Evolutionary conservation across 768 basidiomycete genomes (phyloP).

Genomic region (Fistulinella prunicolor): DNA sequence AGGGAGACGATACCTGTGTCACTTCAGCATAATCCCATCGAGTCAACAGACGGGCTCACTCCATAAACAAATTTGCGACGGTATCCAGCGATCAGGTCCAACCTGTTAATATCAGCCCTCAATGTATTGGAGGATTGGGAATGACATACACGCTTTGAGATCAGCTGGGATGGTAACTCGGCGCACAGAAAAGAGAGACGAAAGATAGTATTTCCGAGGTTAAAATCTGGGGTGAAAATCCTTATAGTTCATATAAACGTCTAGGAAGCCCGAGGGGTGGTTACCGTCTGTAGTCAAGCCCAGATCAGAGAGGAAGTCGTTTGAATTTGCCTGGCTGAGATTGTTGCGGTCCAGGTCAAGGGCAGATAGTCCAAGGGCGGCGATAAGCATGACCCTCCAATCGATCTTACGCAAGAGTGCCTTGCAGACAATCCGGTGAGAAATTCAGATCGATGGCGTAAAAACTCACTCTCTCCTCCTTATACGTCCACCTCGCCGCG

Average conservation of each 20-base stretch:
- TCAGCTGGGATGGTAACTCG: slow-evolving; percentile 60
- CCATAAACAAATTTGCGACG: slow-evolving; percentile 56
- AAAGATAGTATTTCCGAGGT: slow-evolving; percentile 54
- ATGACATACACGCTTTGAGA: slow-evolving; percentile 51
- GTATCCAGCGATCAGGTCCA: slow-evolving; percentile 65
- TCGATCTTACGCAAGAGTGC: slow-evolving; percentile 53
- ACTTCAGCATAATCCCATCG: not conserved
- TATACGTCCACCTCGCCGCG: slow-evolving; percentile 54
- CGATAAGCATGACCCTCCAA: slow-evolving; percentile 59
- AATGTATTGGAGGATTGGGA: not conserved
- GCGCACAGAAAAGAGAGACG: slow-evolving; percentile 50
- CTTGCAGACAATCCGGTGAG: slow-evolving; percentile 27
- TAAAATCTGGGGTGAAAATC: slow-evolving; percentile 40
- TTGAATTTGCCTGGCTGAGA: slow-evolving; percentile 54
- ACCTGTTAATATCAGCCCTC: slow-evolving; percentile 30
- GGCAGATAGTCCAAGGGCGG: slow-evolving; percentile 54
- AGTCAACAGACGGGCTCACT: slow-evolving; percentile 20
- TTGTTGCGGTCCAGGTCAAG: slow-evolving; percentile 55
- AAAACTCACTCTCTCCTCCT: slow-evolving; percentile 46
- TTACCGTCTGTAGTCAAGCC: slow-evolving; percentile 47
- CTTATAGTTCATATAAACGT: not conserved
- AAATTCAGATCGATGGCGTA: not conserved
- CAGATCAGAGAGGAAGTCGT: slow-evolving; percentile 56
- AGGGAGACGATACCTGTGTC: slow-evolving; percentile 40
- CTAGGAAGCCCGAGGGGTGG: slow-evolving; percentile 1